phyloP scores from a whole-genome alignment of 164 flowering plant genomes.

The Vitis rupestris region DNA sequence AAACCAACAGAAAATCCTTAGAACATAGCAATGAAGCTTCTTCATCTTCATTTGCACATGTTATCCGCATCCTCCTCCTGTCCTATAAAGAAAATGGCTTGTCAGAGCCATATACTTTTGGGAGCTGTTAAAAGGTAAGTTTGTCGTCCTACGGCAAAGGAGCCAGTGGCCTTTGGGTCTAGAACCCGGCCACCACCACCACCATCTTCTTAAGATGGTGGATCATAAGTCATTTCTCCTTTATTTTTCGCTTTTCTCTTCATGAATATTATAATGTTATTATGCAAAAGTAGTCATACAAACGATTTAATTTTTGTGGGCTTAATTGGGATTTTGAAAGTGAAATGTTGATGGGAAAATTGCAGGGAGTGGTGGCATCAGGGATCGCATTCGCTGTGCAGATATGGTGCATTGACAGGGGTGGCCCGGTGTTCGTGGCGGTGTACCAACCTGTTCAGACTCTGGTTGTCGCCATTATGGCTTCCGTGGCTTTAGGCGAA shows the following conservation, averaged over 20 bases:
- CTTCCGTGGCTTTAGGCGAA: slow-evolving; percentile 88
- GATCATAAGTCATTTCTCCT: not conserved
- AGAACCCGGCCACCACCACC: not conserved
- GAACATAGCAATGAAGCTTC: no score
- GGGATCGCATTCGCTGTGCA: slow-evolving; percentile 99
- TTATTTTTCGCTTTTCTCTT: not conserved
- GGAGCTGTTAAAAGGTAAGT: slow-evolving; percentile 1
- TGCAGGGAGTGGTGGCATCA: slow-evolving; percentile 95
- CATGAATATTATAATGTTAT: not conserved
- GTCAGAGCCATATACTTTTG: not conserved
- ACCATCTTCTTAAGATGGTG: not conserved
- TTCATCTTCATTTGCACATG: no score
- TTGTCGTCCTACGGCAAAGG: not conserved
- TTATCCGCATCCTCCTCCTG: not conserved
- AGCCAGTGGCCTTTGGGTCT: not conserved
- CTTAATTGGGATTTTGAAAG: not conserved
- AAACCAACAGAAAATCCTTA: no score
- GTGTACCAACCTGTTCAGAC: slow-evolving; percentile 99
- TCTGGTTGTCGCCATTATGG: slow-evolving; percentile 91
- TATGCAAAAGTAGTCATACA: not conserved
- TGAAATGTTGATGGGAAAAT: slow-evolving; percentile 2
- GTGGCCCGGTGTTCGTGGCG: slow-evolving; percentile 99
- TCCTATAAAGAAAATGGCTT: not conserved
- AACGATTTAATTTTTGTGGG: slow-evolving; percentile 6
- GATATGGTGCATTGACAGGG: slow-evolving; percentile 99